A percentile compares a stretch with the other conserved stretches of the same genome.
Conservation (phyloP, 345 rosid genomes). For the Corymbia maculata region DNA sequence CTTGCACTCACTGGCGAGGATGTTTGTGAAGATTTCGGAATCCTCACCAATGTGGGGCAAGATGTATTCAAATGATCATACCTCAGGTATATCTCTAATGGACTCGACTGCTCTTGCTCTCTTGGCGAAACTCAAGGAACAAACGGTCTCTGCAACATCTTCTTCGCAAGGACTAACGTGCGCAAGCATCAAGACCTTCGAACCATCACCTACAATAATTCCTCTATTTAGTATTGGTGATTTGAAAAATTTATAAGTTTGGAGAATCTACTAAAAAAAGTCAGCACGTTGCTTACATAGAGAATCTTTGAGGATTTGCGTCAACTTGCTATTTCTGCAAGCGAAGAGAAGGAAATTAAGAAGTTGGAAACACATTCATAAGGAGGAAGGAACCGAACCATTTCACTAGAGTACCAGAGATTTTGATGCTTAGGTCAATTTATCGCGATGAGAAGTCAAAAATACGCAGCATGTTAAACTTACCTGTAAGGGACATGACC, state of each 20-base stretch:
- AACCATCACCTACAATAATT: conserved; percentile 35
- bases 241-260: background rate
- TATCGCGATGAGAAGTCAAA: background rate
- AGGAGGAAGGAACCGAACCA: conserved; percentile 2
- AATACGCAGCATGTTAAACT: background rate
- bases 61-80: conserved; percentile 1
- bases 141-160: conserved; percentile 71
- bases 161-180: conserved; percentile 76
- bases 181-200: conserved; percentile 88
- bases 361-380: background rate
- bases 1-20: background rate
- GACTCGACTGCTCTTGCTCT: conserved; percentile 79
- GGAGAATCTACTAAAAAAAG: background rate
- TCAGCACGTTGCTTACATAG: conserved; percentile 34
- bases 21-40: background rate
- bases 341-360: background rate
- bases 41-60: background rate
- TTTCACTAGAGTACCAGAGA: background rate
- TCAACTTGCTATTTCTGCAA: conserved; percentile 96
- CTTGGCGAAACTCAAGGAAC: conserved; percentile 75
- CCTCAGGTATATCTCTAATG: conserved; percentile 45
- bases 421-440: background rate
- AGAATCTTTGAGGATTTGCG: conserved; percentile 95
- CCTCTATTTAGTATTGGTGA: background rate
- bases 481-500: conserved; percentile 87